phyloP scores from a whole-genome alignment of 345 rosid species.

The Gossypium australe region DNA sequence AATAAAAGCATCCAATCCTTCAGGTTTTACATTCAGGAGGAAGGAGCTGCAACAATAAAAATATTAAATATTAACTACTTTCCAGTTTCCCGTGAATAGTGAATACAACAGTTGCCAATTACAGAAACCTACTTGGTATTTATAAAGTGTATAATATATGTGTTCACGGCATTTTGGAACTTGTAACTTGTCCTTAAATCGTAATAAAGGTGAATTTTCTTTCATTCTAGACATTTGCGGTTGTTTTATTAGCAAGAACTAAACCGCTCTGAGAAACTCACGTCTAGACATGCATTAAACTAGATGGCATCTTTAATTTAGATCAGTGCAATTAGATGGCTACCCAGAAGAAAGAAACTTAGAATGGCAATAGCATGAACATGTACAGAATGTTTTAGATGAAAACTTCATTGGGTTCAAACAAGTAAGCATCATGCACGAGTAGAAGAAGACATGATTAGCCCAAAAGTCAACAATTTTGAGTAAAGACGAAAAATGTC shows the following conservation, averaged over 20 bases:
- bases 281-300: neutral
- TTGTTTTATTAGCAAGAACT: neutral
- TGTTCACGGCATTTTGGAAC: neutral
- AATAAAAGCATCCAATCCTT: neutral
- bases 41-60: neutral
- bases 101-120: neutral
- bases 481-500: neutral
- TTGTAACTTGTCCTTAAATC: neutral
- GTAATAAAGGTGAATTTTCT: neutral
- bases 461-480: neutral
- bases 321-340: neutral
- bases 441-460: neutral
- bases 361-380: neutral
- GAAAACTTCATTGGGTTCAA: neutral
- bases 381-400: neutral
- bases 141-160: neutral
- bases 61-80: neutral
- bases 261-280: neutral
- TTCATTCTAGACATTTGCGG: neutral
- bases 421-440: neutral
- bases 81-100: neutral
- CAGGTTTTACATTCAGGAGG: neutral
- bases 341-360: constrained; percentile 1
- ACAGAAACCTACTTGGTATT: neutral
- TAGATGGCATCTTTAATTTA: neutral